Base-by-base conservation (phyloP, 768 basidiomycete genomes). In the Chiua virens region DNA sequence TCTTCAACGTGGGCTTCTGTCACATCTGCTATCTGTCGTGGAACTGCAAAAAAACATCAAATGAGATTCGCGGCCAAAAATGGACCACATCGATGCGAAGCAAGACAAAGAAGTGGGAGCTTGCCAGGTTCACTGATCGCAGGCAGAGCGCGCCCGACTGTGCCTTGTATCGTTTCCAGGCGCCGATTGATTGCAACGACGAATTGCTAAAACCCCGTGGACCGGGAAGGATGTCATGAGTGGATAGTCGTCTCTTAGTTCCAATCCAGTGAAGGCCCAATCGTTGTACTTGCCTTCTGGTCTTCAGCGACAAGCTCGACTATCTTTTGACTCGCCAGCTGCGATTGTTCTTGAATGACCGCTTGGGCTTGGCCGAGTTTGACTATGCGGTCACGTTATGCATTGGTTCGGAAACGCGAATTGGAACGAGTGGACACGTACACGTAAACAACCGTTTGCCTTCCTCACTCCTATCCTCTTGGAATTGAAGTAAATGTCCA, bases 391-490 rank as follows among this genome's bases (percentile, higher is more conserved):
- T 25, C 40, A 36, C 14, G 20, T n/a, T 22, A 42, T 18, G 1
- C 11, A n/a, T 36, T 28, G 18, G 15, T n/a, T 21, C 20, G 11
- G 3, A 10, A n/a, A 13, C 23, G 4, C 15, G 15, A 3, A 11
- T 8, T 30, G 30, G 5, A n/a, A 21, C 14, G 25, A 13, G 32
- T 8, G 27, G 14, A 21, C 13, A 54, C 53, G 38, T 35, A 59
- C 58, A 15, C 10, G 13, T 40, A 22, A 59, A 59, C n/a, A 39
- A 15, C 14, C 49, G 47, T 23, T 51, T 59, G 2, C 58, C 57
- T 23, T 59, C 57, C 30, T 51, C 57, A 8, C 53, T 59, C n/a
- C 34, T 49, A 18, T 59, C 57, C 9, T 59, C 57, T 51, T 59
- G 57, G 36, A 59, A 59, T 28, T 55, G 58, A 20, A 59, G 53